These are phyloP conservation scores for Phylloporus sp. DNA, from an alignment of 768 basidiomycete species.

Conservation along the genomic window DNA sequence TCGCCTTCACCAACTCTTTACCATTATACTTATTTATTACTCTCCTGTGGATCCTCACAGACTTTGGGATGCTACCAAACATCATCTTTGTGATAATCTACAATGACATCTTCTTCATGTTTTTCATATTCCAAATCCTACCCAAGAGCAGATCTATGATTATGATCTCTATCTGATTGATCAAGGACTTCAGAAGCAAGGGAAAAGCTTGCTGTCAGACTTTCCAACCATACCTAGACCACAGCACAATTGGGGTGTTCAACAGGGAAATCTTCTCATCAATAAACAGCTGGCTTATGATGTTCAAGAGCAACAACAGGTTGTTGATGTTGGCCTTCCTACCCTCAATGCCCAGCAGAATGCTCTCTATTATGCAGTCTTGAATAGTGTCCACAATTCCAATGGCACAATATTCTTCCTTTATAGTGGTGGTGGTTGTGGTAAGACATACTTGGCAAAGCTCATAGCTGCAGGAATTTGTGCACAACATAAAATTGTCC, in stretches of 20 bases:
- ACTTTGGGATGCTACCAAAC: not conserved
- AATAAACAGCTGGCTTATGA: conserved; percentile 1
- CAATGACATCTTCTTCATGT: not conserved
- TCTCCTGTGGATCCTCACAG: conserved; percentile 26
- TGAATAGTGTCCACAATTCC: not conserved
- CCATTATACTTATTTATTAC: not conserved
- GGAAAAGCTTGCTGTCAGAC: not conserved
- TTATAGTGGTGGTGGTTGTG: conserved; percentile 39
- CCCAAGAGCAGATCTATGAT: not conserved
- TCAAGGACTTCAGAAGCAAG: not conserved
- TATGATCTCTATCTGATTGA: not conserved
- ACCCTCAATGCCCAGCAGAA: conserved; percentile 29
- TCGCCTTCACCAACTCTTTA: not conserved
- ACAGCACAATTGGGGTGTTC: conserved; percentile 4
- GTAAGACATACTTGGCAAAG: conserved; percentile 44
- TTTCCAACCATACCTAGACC: not conserved
- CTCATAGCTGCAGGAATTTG: conserved; percentile 29
- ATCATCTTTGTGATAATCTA: conserved; percentile 5
- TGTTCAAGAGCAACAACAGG: conserved; percentile 16
- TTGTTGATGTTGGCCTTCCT: conserved; percentile 23
- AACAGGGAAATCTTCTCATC: conserved; percentile 13
- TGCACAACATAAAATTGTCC: conserved; percentile 29
- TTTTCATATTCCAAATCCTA: not conserved
- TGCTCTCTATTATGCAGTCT: not conserved
- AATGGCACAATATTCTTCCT: conserved; percentile 31